phyloP scores from a whole-genome alignment of 306 rosid genomes.

The Fragaria nilgerrensis region DNA sequence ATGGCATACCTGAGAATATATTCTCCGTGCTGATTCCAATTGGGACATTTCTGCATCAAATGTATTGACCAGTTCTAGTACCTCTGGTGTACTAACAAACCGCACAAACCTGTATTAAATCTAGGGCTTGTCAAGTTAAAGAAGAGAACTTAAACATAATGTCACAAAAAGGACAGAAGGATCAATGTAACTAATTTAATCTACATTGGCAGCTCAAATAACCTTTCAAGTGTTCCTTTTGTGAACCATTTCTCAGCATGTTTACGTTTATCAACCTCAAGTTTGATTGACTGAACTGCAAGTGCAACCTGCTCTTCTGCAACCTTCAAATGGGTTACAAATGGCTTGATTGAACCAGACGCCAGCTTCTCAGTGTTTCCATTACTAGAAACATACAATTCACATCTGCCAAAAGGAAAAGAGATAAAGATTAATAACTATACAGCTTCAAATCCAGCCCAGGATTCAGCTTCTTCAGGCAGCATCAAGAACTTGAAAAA shows the following conservation, averaged over 20 bases:
- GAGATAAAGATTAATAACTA: conserved; percentile 8
- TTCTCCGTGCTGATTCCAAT: conserved; percentile 78
- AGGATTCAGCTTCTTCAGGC: neutral
- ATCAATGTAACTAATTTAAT: neutral
- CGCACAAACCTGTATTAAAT: conserved; percentile 72
- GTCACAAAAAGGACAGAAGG: neutral
- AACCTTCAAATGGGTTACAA: conserved; percentile 75
- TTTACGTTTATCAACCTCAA: conserved; percentile 62
- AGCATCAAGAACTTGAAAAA: conserved; percentile 8
- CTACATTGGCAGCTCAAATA: conserved; percentile 11
- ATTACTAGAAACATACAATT: conserved; percentile 66
- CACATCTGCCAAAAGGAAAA: conserved; percentile 61
- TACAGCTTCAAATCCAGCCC: neutral
- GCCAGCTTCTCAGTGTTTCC: conserved; percentile 86
- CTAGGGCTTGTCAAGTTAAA: conserved; percentile 18
- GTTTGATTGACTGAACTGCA: conserved; percentile 69
- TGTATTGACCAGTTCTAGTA: conserved; percentile 75
- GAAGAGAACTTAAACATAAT: conserved; percentile 16
- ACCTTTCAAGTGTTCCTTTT: conserved; percentile 98
- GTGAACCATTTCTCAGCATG: conserved; percentile 81
- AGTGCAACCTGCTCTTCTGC: conserved; percentile 84
- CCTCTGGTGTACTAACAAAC: conserved; percentile 86
- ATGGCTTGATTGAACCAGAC: conserved; percentile 86
- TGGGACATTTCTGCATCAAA: conserved; percentile 91
- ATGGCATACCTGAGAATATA: conserved; percentile 72